A percentile compares a stretch with the other conserved stretches of the same genome.
These are phyloP conservation scores for Xylaria curta DNA, from an alignment of 495 filamentous ascomycete species.

Conservation along the genomic window DNA sequence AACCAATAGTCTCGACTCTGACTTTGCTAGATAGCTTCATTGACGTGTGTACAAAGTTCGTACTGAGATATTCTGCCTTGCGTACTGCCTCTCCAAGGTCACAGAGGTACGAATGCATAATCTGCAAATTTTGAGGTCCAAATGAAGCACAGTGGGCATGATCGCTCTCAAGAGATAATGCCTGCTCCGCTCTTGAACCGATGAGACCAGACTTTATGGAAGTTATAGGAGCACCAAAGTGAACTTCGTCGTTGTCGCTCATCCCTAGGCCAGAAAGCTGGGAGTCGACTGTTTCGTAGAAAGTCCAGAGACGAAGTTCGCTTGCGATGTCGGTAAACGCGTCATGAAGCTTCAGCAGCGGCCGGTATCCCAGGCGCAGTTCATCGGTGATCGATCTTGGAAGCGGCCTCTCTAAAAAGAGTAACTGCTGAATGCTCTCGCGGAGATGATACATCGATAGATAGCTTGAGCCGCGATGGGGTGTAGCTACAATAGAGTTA, in stretches of 20 bases:
- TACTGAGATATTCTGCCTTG: conserved; percentile 50
- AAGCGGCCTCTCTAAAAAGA: conserved; percentile 61
- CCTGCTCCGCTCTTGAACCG: conserved; percentile 60
- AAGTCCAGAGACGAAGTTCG: conserved; percentile 71
- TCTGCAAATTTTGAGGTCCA: conserved; percentile 56
- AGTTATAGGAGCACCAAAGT: conserved; percentile 63
- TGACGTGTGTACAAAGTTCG: conserved; percentile 46
- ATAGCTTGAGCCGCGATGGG: conserved; percentile 70
- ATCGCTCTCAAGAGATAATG: conserved; percentile 63
- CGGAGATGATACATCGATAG: conserved; percentile 63
- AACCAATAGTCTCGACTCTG: conserved; percentile 65
- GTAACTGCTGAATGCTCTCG: conserved; percentile 58
- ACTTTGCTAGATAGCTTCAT: conserved; percentile 59
- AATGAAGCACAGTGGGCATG: conserved; percentile 65
- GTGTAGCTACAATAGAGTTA: conserved; percentile 52
- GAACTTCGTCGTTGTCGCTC: conserved; percentile 42
- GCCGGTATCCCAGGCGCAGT: conserved; percentile 55
- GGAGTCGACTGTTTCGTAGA: conserved; percentile 69
- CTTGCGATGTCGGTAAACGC: conserved; percentile 64
- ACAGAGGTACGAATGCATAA: conserved; percentile 55
- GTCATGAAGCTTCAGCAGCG: conserved; percentile 58
- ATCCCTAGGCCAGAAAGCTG: conserved; percentile 53
- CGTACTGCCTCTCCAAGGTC: conserved; percentile 55
- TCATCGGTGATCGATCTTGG: conserved; percentile 56
- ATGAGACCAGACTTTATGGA: conserved; percentile 67